Conservation (phyloP, 169 alveolate genomes). For the Ichthyophthirius multifiliis region DNA sequence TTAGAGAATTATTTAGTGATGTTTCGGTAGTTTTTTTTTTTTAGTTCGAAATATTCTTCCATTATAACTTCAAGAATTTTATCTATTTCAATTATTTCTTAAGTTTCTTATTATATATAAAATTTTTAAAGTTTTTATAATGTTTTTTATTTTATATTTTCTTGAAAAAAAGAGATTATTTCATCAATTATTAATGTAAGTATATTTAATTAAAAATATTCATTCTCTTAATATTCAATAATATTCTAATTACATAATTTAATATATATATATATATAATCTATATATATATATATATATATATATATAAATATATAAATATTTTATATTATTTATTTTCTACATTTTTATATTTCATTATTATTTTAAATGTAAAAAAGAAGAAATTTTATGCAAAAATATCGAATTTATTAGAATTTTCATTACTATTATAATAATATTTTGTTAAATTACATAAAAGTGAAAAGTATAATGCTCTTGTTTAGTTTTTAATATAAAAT, state of each 20-base stretch:
- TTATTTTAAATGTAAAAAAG: neutral
- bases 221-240: neutral
- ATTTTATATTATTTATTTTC: neutral
- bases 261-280: neutral
- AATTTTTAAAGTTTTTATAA: neutral
- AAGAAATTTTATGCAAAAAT: neutral
- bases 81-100: constrained; percentile 4
- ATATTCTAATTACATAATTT: neutral
- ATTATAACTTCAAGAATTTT: neutral
- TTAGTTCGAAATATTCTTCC: constrained; percentile 1
- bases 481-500: neutral
- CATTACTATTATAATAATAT: neutral
- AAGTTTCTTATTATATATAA: no score
- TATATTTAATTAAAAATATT: no score
- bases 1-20: neutral
- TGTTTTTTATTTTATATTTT: neutral
- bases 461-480: neutral
- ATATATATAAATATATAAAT: no score
- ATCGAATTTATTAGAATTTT: neutral
- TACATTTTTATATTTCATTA: neutral
- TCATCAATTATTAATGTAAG: neutral
- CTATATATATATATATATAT: no score
- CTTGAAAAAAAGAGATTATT: neutral
- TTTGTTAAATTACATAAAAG: neutral
- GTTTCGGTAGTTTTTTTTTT: neutral